Percentiles rank a stretch among this genome's conserved stretches.
phyloP scores from a whole-genome alignment of 495 filamentous ascomycete genomes.

The Astrocystis sublimbata region DNA sequence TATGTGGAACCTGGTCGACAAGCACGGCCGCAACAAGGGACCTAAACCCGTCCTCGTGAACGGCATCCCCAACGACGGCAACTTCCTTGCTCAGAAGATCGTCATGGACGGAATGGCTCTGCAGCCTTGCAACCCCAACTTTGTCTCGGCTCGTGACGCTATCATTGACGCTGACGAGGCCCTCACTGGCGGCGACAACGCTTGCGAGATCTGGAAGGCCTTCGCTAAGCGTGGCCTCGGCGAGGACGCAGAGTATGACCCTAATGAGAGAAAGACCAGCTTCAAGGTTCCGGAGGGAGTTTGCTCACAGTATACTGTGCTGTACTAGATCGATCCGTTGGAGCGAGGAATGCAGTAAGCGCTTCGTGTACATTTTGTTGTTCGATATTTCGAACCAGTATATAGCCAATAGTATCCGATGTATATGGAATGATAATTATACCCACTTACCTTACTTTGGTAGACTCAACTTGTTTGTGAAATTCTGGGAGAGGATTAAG shows the following conservation, averaged over 20 bases:
- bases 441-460: too few species aligned
- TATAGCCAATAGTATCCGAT: not conserved
- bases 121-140: slow-evolving; percentile 48
- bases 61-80: slow-evolving; percentile 40
- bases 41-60: slow-evolving; percentile 37
- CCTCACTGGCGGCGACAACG: slow-evolving; percentile 43
- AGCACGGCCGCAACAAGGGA: slow-evolving; percentile 39
- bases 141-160: slow-evolving; percentile 43
- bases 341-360: not conserved
- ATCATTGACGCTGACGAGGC: slow-evolving; percentile 46
- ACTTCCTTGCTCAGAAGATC: slow-evolving; percentile 47
- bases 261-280: slow-evolving; percentile 16
- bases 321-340: not conserved
- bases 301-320: slow-evolving; percentile 8
- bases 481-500: too few species aligned
- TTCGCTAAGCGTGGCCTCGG: slow-evolving; percentile 48
- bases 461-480: too few species aligned
- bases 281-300: slow-evolving; percentile 15
- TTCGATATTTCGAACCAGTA: not conserved
- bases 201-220: slow-evolving; percentile 43
- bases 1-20: slow-evolving; percentile 47
- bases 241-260: slow-evolving; percentile 20
- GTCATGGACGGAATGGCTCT: slow-evolving; percentile 49
- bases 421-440: not conserved
- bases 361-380: not conserved